These are phyloP conservation scores for Eutrema japonicum DNA, from an alignment of 345 rosid species.

Conservation along the genomic window DNA sequence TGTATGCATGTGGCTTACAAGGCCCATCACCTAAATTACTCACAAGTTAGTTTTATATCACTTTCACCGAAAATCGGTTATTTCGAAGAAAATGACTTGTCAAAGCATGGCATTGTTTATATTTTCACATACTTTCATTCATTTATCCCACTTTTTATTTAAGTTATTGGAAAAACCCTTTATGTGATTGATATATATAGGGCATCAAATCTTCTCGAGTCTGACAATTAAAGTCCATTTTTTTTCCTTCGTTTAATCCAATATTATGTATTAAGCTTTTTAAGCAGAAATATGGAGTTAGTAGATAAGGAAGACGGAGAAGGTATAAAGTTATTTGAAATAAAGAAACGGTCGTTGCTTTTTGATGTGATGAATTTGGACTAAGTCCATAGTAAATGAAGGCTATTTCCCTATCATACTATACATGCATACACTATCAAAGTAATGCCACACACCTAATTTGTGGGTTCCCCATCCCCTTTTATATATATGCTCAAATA, in stretches of 20 bases:
- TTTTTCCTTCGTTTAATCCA: background rate
- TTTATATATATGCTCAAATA: slow-evolving; percentile 11
- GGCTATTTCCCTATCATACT: slow-evolving; percentile 34
- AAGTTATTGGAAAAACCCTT: slow-evolving; percentile 5
- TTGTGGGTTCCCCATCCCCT: slow-evolving; percentile 44
- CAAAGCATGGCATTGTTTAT: slow-evolving; percentile 6
- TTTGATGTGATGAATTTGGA: slow-evolving; percentile 46
- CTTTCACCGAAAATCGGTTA: slow-evolving; percentile 34
- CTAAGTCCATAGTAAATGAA: slow-evolving; percentile 40
- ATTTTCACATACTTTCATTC: slow-evolving; percentile 16
- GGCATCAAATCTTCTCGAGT: slow-evolving; percentile 19
- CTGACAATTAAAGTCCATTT: background rate
- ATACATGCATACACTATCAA: slow-evolving; percentile 29
- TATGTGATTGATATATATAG: slow-evolving; percentile 16
- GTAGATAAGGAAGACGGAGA: slow-evolving; percentile 41
- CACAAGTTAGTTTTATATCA: slow-evolving; percentile 22
- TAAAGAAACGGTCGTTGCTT: slow-evolving; percentile 33
- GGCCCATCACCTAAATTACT: slow-evolving; percentile 36
- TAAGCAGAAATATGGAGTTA: slow-evolving; percentile 21
- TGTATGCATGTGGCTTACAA: slow-evolving; percentile 10
- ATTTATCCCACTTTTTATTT: slow-evolving; percentile 12
- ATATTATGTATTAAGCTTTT: background rate
- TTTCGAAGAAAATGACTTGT: slow-evolving; percentile 30
- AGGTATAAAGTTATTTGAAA: slow-evolving; percentile 40
- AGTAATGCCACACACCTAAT: slow-evolving; percentile 42